Base-by-base conservation (phyloP, 2,329 filamentous ascomycete genomes). In the Sclerotiophoma versabilis region DNA sequence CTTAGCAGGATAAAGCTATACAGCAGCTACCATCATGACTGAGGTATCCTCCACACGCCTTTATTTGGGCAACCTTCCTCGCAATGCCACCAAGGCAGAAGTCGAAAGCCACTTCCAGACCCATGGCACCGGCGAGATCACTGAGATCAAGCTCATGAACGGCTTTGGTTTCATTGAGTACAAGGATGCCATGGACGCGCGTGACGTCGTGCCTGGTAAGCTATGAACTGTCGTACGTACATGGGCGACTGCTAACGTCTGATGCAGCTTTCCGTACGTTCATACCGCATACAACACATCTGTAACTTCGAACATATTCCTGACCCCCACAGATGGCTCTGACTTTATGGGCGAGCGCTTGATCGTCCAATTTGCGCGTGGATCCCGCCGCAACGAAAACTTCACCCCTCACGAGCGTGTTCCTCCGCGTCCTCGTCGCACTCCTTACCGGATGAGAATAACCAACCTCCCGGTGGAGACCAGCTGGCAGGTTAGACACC, bases 161-260 rank as follows among this genome's bases (percentile, higher is more conserved):
- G 95, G 95, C 73, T 99, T 99, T 75, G 95, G 95, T 76, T 99
- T 99, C 83, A 96, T 99, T 76, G 95, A 99, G 79, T 99, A 98
- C 80, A 96, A 97, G 79, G 95, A 98, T 81, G 87, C 92, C 54
- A 91, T 97, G 90, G 95, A 99, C 81, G 95, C 95, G 66, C 90
- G 93, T 75, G 95, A 99, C 80, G 93, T 99, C 63, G 95, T 99
- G 72, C 95, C 95, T 79, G 93, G 95, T 97, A 86, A 81, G 88
- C 17, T 26, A 25, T n/a, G 14, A 29, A 12, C 72, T 60, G 4
- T 58, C 54, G 45, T 55, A 36, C 50, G 50, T 17, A 20, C 3
- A 37, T 32, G 41, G 46, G 57, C 30, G 42, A 36, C 19, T 48
- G 59, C 73, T 75, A 67, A 75, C 61, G 14, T 38, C 14, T 32